These are phyloP conservation scores for Brasenia schreberi DNA, from an alignment of 164 flowering plant genomes.

Conservation along the genomic window DNA sequence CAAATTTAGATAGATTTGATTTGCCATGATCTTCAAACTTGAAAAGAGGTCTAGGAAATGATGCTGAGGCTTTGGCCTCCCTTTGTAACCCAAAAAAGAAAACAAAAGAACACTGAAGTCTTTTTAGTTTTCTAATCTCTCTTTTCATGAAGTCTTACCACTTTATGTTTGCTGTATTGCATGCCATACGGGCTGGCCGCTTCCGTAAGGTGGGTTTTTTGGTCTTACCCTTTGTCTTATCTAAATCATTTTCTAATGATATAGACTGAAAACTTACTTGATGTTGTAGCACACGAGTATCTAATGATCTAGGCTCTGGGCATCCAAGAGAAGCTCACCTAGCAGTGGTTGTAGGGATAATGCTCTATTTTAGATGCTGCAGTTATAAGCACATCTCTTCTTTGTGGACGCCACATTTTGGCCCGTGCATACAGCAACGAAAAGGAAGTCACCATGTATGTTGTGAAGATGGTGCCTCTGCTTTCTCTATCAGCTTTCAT, in stretches of 20 bases:
- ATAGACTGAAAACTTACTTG: not conserved
- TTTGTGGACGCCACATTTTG: slow-evolving; percentile 32
- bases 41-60: too few relatives aligned
- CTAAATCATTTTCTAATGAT: not conserved
- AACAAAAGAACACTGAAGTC: too few relatives aligned
- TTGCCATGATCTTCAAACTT: too few relatives aligned
- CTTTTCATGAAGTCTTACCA: slow-evolving; percentile 29
- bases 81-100: too few relatives aligned
- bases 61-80: too few relatives aligned
- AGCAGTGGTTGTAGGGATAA: slow-evolving; percentile 34
- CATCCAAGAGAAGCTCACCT: slow-evolving; percentile 46
- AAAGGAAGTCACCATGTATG: slow-evolving; percentile 64
- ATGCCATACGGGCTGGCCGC: slow-evolving; percentile 69
- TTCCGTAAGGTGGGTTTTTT: slow-evolving; percentile 54
- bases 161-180: slow-evolving; percentile 44
- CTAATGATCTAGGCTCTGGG: slow-evolving; percentile 88
- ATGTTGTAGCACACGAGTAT: slow-evolving; percentile 58
- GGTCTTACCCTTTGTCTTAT: not conserved
- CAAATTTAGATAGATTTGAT: too few relatives aligned
- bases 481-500: slow-evolving; percentile 38
- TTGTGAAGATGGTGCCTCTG: slow-evolving; percentile 57
- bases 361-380: slow-evolving; percentile 27
- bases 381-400: slow-evolving; percentile 32
- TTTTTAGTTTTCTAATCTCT: too few relatives aligned
- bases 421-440: slow-evolving; percentile 73